Percentiles rank a stretch among this genome's conserved stretches.
These are phyloP conservation scores for Lantana camara DNA, from an alignment of 257 asterid genomes.

Conservation along the genomic window DNA sequence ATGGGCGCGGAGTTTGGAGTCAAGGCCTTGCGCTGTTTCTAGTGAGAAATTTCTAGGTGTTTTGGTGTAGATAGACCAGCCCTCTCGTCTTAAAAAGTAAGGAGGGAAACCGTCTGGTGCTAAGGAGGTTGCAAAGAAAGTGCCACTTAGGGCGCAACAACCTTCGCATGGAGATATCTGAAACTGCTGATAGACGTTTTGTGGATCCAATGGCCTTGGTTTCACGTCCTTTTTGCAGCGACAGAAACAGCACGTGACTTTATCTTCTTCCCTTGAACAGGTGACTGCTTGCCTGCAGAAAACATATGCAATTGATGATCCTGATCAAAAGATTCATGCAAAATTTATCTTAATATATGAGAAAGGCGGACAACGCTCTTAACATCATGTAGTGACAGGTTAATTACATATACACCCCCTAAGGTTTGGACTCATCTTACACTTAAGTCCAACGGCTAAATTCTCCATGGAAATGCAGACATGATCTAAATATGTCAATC, in stretches of 20 bases:
- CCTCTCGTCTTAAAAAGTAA: constrained; percentile 35
- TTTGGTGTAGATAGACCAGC: constrained; percentile 39
- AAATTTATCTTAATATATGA: no score
- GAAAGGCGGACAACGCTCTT: no score
- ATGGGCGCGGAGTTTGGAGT: constrained; percentile 35
- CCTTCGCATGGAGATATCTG: constrained; percentile 25
- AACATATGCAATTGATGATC: background rate
- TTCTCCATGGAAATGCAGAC: no score
- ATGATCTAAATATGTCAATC: no score
- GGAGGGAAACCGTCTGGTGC: constrained; percentile 55
- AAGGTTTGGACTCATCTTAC: no score
- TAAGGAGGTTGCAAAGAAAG: constrained; percentile 33
- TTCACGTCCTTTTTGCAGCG: constrained; percentile 45
- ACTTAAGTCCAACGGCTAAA: no score
- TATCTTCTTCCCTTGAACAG: constrained; percentile 67
- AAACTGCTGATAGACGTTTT: constrained; percentile 49
- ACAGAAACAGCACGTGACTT: constrained; percentile 48
- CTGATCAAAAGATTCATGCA: no score
- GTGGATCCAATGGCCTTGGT: constrained; percentile 56
- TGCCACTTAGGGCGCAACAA: constrained; percentile 6
- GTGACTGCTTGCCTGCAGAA: constrained; percentile 54
- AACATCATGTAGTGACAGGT: no score
- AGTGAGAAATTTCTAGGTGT: constrained; percentile 32
- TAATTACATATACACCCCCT: no score
- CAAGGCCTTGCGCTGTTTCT: constrained; percentile 40